Conservation (phyloP, 352 stramenopile species). For the Globisporangium mamillatum region DNA sequence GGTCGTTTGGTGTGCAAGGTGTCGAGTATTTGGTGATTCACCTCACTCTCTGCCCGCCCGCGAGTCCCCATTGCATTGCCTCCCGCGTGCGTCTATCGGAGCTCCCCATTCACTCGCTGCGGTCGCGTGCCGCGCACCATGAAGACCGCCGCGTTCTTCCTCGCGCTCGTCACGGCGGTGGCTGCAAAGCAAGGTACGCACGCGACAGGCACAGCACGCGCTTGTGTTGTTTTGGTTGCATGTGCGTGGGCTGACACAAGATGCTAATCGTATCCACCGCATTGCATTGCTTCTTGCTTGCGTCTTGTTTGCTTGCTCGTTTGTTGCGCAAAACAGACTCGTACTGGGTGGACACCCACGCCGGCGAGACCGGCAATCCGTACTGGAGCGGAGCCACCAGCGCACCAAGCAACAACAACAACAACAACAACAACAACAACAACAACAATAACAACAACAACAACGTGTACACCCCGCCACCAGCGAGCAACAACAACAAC, state of each 20-base stretch:
- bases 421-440: too few species aligned
- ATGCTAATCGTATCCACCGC: background rate
- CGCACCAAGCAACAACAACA: background rate
- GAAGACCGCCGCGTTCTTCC: constrained; percentile 9
- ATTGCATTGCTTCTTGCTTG: background rate
- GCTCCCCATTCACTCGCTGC: background rate
- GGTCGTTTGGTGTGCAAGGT: background rate
- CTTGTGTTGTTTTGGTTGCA: background rate
- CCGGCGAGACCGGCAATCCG: constrained; percentile 12
- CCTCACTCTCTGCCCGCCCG: background rate
- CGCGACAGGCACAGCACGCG: too few species aligned
- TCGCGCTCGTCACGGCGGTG: constrained; percentile 2
- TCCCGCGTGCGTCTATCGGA: background rate
- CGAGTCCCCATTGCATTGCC: background rate
- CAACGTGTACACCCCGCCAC: background rate
- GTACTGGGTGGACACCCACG: constrained; percentile 17
- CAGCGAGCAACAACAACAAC: constrained; percentile 1
- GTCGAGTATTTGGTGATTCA: background rate
- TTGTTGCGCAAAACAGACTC: background rate
- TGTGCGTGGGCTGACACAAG: background rate
- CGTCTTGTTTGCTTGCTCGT: background rate
- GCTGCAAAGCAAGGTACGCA: constrained; percentile 7
- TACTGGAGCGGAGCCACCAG: constrained; percentile 9
- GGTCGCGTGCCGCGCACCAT: background rate
- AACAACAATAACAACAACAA: too few species aligned